These are phyloP conservation scores for Solanum rostratum DNA, from an alignment of 257 asterid genomes.

Conservation along the genomic window DNA sequence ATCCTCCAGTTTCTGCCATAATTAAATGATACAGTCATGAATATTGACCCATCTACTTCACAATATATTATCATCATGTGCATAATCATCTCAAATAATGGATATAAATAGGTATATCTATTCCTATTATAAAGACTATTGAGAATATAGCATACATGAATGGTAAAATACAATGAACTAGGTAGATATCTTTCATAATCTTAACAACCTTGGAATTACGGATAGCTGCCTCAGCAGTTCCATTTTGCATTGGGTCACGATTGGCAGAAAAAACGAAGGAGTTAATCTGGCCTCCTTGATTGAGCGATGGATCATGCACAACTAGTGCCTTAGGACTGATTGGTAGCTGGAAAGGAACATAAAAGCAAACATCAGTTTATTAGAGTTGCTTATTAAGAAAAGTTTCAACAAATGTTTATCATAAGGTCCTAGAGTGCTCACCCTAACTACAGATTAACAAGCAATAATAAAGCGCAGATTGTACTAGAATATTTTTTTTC, in stretches of 20 bases:
- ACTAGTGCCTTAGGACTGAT: constrained; percentile 6
- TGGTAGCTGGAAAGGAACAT: constrained; percentile 34
- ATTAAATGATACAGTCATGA: neutral
- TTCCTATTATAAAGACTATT: neutral
- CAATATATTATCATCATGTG: neutral
- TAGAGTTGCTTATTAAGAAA: neutral
- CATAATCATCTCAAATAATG: neutral
- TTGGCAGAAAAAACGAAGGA: constrained; percentile 7
- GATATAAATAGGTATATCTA: neutral
- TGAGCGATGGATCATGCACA: constrained; percentile 10
- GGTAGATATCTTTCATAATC: neutral
- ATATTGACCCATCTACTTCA: neutral
- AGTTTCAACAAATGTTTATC: neutral
- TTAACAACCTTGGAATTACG: constrained; percentile 35
- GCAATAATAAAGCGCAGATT: neutral
- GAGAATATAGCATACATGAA: neutral
- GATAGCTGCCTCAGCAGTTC: constrained; percentile 9
- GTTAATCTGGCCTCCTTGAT: constrained; percentile 13
- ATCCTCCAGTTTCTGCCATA: constrained; percentile 58
- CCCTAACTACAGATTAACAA: neutral
- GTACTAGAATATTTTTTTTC: neutral
- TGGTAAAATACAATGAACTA: neutral
- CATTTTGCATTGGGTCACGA: constrained; percentile 12
- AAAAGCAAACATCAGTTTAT: neutral
- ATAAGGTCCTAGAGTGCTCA: neutral